These are phyloP conservation scores for Elsinoe arachidis DNA, from an alignment of 2,329 filamentous ascomycete genomes.

Conservation along the genomic window DNA sequence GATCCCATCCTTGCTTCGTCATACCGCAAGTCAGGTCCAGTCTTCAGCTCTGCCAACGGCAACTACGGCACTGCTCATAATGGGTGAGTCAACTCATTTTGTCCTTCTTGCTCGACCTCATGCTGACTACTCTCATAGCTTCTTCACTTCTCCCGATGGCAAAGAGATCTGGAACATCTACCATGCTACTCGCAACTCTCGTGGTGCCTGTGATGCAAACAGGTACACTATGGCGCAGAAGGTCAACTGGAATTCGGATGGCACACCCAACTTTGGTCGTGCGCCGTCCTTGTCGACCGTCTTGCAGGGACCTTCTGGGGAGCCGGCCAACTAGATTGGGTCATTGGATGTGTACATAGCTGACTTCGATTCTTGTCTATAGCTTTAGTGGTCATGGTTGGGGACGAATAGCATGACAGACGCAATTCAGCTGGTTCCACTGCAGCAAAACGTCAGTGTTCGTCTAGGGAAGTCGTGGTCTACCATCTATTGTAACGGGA, in stretches of 20 bases:
- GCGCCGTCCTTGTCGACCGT: constrained; percentile 25
- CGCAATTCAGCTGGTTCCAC: not conserved
- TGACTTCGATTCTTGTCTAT: not conserved
- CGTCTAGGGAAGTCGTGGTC: too few relatives aligned
- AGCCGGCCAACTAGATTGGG: constrained; percentile 16
- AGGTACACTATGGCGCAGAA: constrained; percentile 48
- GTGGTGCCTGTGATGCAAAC: constrained; percentile 45
- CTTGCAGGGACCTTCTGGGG: constrained; percentile 29
- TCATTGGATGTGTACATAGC: not conserved
- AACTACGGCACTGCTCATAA: constrained; percentile 52
- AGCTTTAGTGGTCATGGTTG: not conserved
- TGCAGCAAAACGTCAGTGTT: too few relatives aligned
- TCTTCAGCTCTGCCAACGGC: constrained; percentile 46
- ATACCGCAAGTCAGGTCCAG: constrained; percentile 47
- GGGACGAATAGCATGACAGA: not conserved
- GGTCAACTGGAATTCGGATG: constrained; percentile 43
- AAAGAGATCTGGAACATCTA: constrained; percentile 49
- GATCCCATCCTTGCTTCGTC: constrained; percentile 38
- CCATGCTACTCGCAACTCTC: constrained; percentile 44
- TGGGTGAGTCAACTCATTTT: constrained; percentile 22
- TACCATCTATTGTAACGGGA: too few relatives aligned
- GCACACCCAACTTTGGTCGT: constrained; percentile 45
- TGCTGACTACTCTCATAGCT: constrained; percentile 28
- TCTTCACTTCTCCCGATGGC: constrained; percentile 49
- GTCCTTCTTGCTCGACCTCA: not conserved